These are phyloP conservation scores for Debaryomyces subglobosus DNA, from an alignment of 1,139 yeast species.

Conservation along the genomic window DNA sequence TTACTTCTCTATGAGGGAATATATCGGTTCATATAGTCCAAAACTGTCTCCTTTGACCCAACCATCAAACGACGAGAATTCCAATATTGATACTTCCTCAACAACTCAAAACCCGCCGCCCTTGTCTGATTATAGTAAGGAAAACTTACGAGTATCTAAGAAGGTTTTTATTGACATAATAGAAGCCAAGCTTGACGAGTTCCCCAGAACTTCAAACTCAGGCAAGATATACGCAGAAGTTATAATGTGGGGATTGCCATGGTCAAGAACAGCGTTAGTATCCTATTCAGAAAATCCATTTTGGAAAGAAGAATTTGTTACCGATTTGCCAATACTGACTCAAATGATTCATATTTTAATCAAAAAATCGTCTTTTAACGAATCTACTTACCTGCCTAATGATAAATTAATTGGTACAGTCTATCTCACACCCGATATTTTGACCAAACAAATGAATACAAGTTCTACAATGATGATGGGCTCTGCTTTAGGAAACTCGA, in stretches of 20 bases:
- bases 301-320: slow-evolving; percentile 69
- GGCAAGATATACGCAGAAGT: slow-evolving; percentile 62
- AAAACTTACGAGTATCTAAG: slow-evolving; percentile 57
- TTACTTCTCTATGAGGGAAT: slow-evolving; percentile 67
- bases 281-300: slow-evolving; percentile 55
- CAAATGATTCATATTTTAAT: slow-evolving; percentile 56
- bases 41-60: slow-evolving; percentile 23
- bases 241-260: slow-evolving; percentile 65
- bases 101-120: slow-evolving; percentile 19
- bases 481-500: slow-evolving; percentile 27
- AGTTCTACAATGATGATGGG: slow-evolving; percentile 44
- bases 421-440: slow-evolving; percentile 56
- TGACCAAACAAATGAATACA: slow-evolving; percentile 39
- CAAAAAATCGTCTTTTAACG: slow-evolving; percentile 37
- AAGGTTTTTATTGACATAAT: slow-evolving; percentile 59
- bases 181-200: slow-evolving; percentile 60
- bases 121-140: slow-evolving; percentile 30
- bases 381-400: slow-evolving; percentile 24
- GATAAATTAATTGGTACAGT: slow-evolving; percentile 57
- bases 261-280: slow-evolving; percentile 71
- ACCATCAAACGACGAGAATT: background rate
- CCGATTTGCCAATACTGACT: slow-evolving; percentile 60
- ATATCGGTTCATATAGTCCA: slow-evolving; percentile 41
- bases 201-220: slow-evolving; percentile 9
- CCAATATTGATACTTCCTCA: background rate